Evolutionary conservation across 495 filamentous ascomycete genomes (phyloP), one percentile per base, ranked within the genome.

Genomic region (Xylaria acuta): DNA sequence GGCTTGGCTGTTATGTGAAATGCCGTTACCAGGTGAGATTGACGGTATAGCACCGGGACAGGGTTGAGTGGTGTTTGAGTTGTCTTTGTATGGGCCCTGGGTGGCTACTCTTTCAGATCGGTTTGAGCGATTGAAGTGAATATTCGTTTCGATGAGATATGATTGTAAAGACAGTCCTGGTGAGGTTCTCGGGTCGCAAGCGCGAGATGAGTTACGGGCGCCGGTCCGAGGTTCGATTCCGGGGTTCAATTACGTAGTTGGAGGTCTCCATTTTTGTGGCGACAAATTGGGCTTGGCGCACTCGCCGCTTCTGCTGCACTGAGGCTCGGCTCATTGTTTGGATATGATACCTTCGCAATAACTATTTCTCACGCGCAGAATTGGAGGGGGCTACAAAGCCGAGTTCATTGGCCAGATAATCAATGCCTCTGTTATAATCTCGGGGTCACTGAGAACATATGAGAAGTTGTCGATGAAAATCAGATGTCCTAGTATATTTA

Each of bases 201-300:
- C 27, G n/a, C 12, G 30, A 59, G 32, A 36, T 36, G 54, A 18
- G 54, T 59, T 34, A 14, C 27, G 54, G 54, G 30, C 32, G 27
- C 18, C 16, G 54, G 34, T 62, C 34, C n/a, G 59, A 60, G 58
- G 58, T 60, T 36, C 58, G 32, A 60, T 58, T 58, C 53, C 53
- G 53, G 53, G 18, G 18, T n/a, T 34, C 30, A 59, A 36, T 25
- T 20, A 49, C 4, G 2, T 22, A 49, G n/a, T 49, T 22, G 20
- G 16, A 6, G n/a, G 54, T 58, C 30, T 9, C 54, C 54, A 59
- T 36, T 36, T 59, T 59, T 36, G 2, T 36, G 14, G 6, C 22
- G 54, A 36, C 54, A 34, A 8, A 59, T 59, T 59, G 1, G 32
- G 54, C 54, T 59, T 59, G n/a, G 54, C 30, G 54, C 54, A 34